A percentile compares a stretch with the other conserved stretches of the same genome.
phyloP scores from a whole-genome alignment of 2,329 filamentous ascomycete genomes.

The Lojkania enalia region DNA sequence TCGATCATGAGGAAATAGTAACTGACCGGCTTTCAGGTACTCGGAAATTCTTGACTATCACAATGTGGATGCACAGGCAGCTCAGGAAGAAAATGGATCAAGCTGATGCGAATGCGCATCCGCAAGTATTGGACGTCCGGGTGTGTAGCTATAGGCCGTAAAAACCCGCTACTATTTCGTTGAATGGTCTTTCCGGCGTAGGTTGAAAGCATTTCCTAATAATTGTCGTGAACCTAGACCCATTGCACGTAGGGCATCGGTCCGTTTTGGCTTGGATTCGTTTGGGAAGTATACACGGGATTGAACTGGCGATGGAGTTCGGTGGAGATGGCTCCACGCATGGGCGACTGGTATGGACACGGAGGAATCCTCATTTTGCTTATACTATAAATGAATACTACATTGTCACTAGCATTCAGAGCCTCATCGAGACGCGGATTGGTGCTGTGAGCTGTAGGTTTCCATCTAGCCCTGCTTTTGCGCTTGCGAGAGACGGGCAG shows the following conservation, averaged over 20 bases:
- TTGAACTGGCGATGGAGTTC: constrained; percentile 11
- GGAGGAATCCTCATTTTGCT: constrained; percentile 11
- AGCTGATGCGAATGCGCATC: too few species aligned
- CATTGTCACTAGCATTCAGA: too few species aligned
- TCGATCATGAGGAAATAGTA: background rate
- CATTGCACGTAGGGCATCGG: constrained; percentile 13
- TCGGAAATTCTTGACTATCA: constrained; percentile 98
- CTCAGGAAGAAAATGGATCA: constrained; percentile 31
- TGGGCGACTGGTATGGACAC: constrained; percentile 8
- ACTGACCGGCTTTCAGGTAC: constrained; percentile 66
- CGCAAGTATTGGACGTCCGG: background rate
- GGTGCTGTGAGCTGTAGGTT: too few species aligned
- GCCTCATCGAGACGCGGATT: too few species aligned
- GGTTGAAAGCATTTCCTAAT: constrained; percentile 19
- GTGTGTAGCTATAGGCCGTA: too few species aligned
- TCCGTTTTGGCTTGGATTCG: constrained; percentile 14
- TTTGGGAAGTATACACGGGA: constrained; percentile 14
- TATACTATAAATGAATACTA: constrained; percentile 9
- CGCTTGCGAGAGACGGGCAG: too few species aligned
- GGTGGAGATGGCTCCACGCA: background rate
- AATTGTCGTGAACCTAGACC: constrained; percentile 6
- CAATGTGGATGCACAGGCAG: constrained; percentile 69
- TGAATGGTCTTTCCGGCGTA: constrained; percentile 10
- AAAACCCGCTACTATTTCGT: constrained; percentile 5
- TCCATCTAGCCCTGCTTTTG: too few species aligned